These are phyloP conservation scores for Aspergillus udagawae DNA, from an alignment of 2,329 filamentous ascomycete species.

Conservation along the genomic window DNA sequence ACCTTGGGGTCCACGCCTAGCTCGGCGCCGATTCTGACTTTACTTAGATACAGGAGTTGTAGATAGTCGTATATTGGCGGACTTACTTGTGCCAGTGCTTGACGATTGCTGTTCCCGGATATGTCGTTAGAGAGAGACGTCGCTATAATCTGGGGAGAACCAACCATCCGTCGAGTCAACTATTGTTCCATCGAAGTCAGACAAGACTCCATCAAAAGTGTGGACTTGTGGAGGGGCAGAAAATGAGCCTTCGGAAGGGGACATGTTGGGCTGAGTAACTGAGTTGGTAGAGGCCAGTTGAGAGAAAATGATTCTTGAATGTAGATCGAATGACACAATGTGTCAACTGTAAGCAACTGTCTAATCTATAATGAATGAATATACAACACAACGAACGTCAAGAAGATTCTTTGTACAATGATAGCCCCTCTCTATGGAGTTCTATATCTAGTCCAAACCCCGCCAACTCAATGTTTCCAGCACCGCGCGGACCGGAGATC, in stretches of 20 bases:
- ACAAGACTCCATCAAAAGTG: slow-evolving; percentile 42
- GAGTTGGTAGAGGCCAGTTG: slow-evolving; percentile 1
- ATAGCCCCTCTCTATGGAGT: no score
- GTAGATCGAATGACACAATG: no score
- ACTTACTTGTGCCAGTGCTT: slow-evolving; percentile 61
- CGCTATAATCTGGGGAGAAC: slow-evolving; percentile 4
- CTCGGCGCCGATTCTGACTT: slow-evolving; percentile 58
- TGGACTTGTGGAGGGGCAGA: slow-evolving; percentile 37
- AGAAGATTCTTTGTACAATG: no score
- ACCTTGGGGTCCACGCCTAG: slow-evolving; percentile 78
- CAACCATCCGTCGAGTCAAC: slow-evolving; percentile 45
- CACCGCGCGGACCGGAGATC: slow-evolving; percentile 28
- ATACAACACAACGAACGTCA: no score
- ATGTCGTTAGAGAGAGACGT: slow-evolving; percentile 41
- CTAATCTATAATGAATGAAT: no score
- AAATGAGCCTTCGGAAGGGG: slow-evolving; percentile 32
- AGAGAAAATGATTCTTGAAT: background rate
- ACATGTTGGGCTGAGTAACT: slow-evolving; percentile 22
- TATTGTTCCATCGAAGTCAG: slow-evolving; percentile 48
- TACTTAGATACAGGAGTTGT: background rate
- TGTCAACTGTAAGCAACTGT: no score
- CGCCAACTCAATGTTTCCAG: background rate
- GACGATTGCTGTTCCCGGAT: slow-evolving; percentile 54
- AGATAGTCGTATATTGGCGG: background rate
- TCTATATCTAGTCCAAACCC: background rate